Evolutionary conservation across 2,329 filamentous ascomycete species (phyloP).

Genomic region (Hysterium pulicare): DNA sequence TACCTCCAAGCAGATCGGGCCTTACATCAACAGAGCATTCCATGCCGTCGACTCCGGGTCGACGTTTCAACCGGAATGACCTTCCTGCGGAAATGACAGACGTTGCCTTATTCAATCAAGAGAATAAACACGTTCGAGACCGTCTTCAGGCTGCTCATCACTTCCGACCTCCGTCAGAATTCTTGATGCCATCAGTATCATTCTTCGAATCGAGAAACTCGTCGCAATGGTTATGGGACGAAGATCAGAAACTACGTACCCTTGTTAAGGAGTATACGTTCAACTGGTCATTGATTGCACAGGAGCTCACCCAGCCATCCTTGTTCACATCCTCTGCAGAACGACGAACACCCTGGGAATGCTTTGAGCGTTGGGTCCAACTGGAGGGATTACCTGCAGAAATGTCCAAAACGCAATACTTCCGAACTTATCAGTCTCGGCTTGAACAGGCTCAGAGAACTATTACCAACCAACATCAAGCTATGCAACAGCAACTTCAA

Average conservation of each 20-base stretch:
- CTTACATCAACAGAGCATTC: slow-evolving; percentile 40
- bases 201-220: slow-evolving; percentile 87
- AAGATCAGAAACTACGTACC: slow-evolving; percentile 83
- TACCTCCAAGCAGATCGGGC: slow-evolving; percentile 35
- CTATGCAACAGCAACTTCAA: slow-evolving; percentile 52
- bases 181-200: slow-evolving; percentile 80
- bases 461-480: slow-evolving; percentile 56
- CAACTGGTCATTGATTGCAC: slow-evolving; percentile 95
- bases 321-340: slow-evolving; percentile 81
- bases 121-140: slow-evolving; percentile 86
- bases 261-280: slow-evolving; percentile 91
- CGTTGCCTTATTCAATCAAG: slow-evolving; percentile 83
- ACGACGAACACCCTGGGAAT: slow-evolving; percentile 93
- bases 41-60: slow-evolving; percentile 38
- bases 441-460: slow-evolving; percentile 62
- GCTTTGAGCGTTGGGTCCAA: slow-evolving; percentile 94
- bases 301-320: slow-evolving; percentile 70
- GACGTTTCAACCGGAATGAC: slow-evolving; percentile 41
- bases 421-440: slow-evolving; percentile 68
- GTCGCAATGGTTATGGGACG: slow-evolving; percentile 86
- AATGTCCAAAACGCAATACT: slow-evolving; percentile 94
- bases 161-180: slow-evolving; percentile 88
- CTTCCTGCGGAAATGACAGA: slow-evolving; percentile 67
- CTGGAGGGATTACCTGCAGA: slow-evolving; percentile 87
- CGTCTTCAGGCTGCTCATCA: slow-evolving; percentile 86